These are phyloP conservation scores for Roridomyces roridus DNA, from an alignment of 768 basidiomycete genomes.

Conservation along the genomic window DNA sequence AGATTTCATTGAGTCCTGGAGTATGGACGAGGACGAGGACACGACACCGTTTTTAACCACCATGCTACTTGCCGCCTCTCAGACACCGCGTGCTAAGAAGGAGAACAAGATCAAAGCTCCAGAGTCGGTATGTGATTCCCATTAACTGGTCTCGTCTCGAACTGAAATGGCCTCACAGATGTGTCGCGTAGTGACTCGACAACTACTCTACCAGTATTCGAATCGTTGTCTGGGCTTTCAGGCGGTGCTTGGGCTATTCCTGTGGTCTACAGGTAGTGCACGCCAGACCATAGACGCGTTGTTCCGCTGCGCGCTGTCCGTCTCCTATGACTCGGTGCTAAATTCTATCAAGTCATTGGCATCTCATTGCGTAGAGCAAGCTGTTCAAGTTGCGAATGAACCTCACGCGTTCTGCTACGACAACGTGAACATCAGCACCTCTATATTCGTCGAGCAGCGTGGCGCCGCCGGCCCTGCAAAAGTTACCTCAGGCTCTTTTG, in stretches of 20 bases:
- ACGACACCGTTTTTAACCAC: not conserved
- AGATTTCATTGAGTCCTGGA: not conserved
- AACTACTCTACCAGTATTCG: not conserved
- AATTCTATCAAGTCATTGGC: slow-evolving; percentile 4
- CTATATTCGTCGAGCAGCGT: slow-evolving; percentile 24
- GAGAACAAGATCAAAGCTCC: not conserved
- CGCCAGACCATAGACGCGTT: slow-evolving; percentile 20
- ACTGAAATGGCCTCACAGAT: not conserved
- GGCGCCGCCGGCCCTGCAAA: slow-evolving; percentile 19
- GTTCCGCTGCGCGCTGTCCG: slow-evolving; percentile 13
- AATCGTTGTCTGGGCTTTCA: slow-evolving; percentile 17
- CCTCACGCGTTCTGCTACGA: slow-evolving; percentile 10
- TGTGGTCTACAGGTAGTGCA: slow-evolving; percentile 17
- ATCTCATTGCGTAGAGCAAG: not conserved
- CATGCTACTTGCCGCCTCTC: not conserved
- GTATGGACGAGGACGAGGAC: not conserved
- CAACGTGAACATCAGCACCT: slow-evolving; percentile 23
- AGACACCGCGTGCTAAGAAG: not conserved
- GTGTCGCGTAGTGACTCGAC: not conserved
- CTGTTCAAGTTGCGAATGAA: not conserved
- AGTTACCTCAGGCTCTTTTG: slow-evolving; percentile 26
- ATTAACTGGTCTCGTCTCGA: not conserved
- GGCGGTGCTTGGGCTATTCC: slow-evolving; percentile 16
- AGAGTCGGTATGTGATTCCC: not conserved
- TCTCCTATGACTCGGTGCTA: slow-evolving; percentile 19